These are phyloP conservation scores for Coleophoma crateriformis DNA, from an alignment of 2,329 filamentous ascomycete species.

Conservation along the genomic window DNA sequence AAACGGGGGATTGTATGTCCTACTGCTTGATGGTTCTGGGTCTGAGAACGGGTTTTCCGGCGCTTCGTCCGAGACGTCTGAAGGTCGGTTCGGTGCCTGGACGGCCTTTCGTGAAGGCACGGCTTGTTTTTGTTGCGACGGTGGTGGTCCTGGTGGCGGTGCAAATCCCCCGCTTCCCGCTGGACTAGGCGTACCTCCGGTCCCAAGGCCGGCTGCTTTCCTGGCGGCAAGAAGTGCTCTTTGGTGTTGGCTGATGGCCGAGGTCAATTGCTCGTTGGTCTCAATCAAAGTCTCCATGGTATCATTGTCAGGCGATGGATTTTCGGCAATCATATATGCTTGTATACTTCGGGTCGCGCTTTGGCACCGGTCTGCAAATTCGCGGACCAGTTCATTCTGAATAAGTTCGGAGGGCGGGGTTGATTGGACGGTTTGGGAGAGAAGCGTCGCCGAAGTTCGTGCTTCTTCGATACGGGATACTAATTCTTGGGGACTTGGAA, in stretches of 20 bases:
- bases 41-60: constrained; percentile 23
- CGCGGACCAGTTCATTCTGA: constrained; percentile 80
- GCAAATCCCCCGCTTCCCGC: constrained; percentile 9
- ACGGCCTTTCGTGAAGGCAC: constrained; percentile 8
- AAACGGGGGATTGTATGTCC: constrained; percentile 14
- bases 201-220: constrained; percentile 43
- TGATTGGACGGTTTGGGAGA: constrained; percentile 87
- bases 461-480: constrained; percentile 84
- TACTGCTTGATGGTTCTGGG: constrained; percentile 8
- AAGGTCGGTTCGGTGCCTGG: constrained; percentile 1
- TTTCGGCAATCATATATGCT: constrained; percentile 73
- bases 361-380: constrained; percentile 84
- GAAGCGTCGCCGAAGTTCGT: constrained; percentile 79
- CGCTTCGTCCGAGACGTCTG: constrained; percentile 9
- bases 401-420: constrained; percentile 73
- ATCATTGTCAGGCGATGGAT: constrained; percentile 82
- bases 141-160: constrained; percentile 10
- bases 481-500: constrained; percentile 72
- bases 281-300: constrained; percentile 92
- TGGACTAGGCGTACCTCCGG: constrained; percentile 11
- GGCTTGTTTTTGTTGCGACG: constrained; percentile 6
- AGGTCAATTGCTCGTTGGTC: constrained; percentile 84
- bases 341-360: constrained; percentile 78
- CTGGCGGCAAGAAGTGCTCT: constrained; percentile 64
- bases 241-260: constrained; percentile 79